Percentiles rank a stretch among this genome's conserved stretches.
These are phyloP conservation scores for Pythium rishiriense DNA, from an alignment of 352 stramenopile species.

Conservation along the genomic window DNA sequence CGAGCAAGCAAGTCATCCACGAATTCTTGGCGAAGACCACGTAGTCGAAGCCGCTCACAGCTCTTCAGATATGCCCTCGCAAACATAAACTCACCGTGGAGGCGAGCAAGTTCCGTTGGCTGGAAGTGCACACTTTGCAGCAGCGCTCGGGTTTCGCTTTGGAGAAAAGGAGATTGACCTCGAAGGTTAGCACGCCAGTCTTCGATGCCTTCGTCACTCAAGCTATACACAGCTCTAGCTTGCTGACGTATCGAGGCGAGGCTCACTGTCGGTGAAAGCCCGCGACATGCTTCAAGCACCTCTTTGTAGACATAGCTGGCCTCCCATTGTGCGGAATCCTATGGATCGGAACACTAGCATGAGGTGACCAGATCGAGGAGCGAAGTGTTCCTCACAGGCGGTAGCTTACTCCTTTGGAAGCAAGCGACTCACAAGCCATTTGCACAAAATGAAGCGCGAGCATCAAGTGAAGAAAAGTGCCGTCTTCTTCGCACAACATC, in stretches of 20 bases:
- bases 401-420: constrained; percentile 19
- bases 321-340: constrained; percentile 63
- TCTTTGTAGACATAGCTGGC: constrained; percentile 76
- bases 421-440: constrained; percentile 36
- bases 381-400: too few species aligned
- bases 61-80: constrained; percentile 50
- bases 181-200: constrained; percentile 55
- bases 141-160: constrained; percentile 55
- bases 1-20: constrained; percentile 53
- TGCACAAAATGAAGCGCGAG: constrained; percentile 60
- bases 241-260: constrained; percentile 37
- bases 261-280: constrained; percentile 28
- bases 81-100: constrained; percentile 75
- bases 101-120: constrained; percentile 44
- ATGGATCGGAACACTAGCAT: background rate
- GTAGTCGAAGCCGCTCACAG: constrained; percentile 42
- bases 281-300: constrained; percentile 45
- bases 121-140: constrained; percentile 53
- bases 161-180: constrained; percentile 44
- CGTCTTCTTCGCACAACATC: constrained; percentile 52
- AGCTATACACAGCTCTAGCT: constrained; percentile 43
- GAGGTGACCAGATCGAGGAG: background rate
- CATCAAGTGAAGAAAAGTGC: constrained; percentile 62
- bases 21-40: constrained; percentile 51
- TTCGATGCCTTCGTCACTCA: constrained; percentile 65